Percentiles rank a stretch among this genome's conserved stretches.
These are phyloP conservation scores for Corrigiola litoralis DNA, from an alignment of 179 eudicot species.

Conservation along the genomic window DNA sequence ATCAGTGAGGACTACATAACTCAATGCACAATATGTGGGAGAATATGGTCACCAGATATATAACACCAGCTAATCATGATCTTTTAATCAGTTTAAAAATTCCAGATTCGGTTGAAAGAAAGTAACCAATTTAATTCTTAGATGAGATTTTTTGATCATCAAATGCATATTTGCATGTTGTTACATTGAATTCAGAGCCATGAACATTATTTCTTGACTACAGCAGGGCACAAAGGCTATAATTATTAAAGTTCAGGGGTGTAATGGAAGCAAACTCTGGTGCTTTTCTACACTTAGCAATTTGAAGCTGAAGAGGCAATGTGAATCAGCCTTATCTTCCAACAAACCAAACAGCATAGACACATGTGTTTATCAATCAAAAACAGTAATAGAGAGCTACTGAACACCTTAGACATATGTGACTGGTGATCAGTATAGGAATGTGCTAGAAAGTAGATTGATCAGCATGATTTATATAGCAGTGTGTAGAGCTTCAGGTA, in stretches of 20 bases:
- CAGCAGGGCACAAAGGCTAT: neutral
- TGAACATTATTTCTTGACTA: neutral
- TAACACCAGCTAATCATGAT: neutral
- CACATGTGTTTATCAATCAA: no score
- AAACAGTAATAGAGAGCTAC: no score
- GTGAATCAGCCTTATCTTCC: neutral
- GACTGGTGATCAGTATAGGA: no score
- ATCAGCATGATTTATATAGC: no score
- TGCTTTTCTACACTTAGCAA: neutral
- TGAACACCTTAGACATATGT: no score
- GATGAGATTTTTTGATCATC: no score
- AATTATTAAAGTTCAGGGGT: neutral
- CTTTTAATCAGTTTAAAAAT: neutral
- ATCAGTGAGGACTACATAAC: neutral
- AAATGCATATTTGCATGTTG: neutral
- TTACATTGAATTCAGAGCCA: neutral
- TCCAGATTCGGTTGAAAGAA: no score
- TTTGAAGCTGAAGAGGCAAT: neutral
- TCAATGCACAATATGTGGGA: neutral
- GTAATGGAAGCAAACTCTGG: neutral
- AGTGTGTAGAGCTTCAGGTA: neutral
- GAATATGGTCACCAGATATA: neutral
- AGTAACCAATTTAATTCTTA: no score
- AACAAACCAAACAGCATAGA: neutral
- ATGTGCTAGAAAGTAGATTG: no score